Conservation (phyloP, 176 grass and related monocot species). For the Tillandsia leiboldiana region DNA sequence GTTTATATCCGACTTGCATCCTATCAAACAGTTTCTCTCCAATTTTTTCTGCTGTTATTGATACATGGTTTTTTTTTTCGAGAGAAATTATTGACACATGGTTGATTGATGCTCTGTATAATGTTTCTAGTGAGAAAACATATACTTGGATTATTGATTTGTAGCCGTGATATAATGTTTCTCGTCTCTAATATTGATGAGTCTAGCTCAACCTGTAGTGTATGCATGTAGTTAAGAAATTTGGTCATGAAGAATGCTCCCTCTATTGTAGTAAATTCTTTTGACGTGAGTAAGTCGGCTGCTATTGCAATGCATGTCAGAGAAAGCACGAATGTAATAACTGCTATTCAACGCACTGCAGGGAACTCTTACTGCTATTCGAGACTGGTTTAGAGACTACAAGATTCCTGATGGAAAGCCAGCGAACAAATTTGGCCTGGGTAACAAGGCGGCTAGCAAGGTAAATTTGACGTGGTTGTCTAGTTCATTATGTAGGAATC, state of each 20-base stretch:
- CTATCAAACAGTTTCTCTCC: background rate
- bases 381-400: constrained; percentile 99
- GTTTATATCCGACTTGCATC: background rate
- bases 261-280: background rate
- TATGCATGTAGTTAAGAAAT: too few relatives aligned
- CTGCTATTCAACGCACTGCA: constrained; percentile 25
- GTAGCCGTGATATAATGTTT: background rate
- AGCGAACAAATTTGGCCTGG: constrained; percentile 81
- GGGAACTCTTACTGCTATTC: constrained; percentile 90
- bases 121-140: background rate
- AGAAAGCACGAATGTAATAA: constrained; percentile 4
- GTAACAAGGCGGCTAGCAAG: constrained; percentile 82
- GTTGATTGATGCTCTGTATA: background rate
- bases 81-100: background rate
- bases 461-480: constrained; percentile 31
- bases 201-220: too few relatives aligned
- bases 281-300: background rate
- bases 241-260: too few relatives aligned
- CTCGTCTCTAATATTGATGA: too few relatives aligned
- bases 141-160: background rate
- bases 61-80: background rate
- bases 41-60: background rate
- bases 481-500: background rate
- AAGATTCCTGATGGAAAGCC: constrained; percentile 99
- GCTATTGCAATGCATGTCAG: background rate